phyloP scores from a whole-genome alignment of 2,329 filamentous ascomycete species.

The Fusarium ramigenum region DNA sequence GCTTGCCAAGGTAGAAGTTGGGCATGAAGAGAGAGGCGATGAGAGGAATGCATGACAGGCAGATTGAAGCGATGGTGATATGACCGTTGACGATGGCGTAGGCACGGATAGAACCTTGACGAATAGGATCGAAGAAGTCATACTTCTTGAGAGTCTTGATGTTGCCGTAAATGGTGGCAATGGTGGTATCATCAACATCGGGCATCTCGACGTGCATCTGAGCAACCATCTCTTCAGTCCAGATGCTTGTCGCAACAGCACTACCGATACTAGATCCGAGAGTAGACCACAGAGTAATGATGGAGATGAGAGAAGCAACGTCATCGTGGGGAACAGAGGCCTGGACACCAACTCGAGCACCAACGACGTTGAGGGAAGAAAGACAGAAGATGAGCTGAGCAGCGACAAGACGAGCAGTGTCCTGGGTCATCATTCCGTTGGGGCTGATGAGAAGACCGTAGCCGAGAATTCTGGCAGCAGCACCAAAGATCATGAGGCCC shows the following conservation, averaged over 20 bases:
- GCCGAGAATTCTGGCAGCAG: slow-evolving; percentile 47
- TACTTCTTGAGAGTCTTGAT: slow-evolving; percentile 48
- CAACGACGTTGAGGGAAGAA: slow-evolving; percentile 51
- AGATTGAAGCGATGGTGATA: slow-evolving; percentile 47
- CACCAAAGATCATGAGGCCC: slow-evolving; percentile 51
- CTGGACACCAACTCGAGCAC: slow-evolving; percentile 52
- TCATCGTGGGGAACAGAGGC: slow-evolving; percentile 56
- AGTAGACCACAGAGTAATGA: slow-evolving; percentile 52
- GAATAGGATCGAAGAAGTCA: slow-evolving; percentile 46
- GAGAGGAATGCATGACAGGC: slow-evolving; percentile 45
- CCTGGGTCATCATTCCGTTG: slow-evolving; percentile 45
- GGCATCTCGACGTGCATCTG: slow-evolving; percentile 47
- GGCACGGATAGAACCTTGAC: slow-evolving; percentile 50
- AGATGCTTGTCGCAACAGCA: slow-evolving; percentile 50
- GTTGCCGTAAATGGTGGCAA: slow-evolving; percentile 47
- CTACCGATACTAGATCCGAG: slow-evolving; percentile 52
- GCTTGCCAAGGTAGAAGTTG: slow-evolving; percentile 50
- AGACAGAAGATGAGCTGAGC: slow-evolving; percentile 51
- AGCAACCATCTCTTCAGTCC: slow-evolving; percentile 51
- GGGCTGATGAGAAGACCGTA: slow-evolving; percentile 48
- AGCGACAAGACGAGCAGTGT: slow-evolving; percentile 47
- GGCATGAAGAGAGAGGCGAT: slow-evolving; percentile 53
- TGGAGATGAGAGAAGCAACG: slow-evolving; percentile 50
- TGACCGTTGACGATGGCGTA: slow-evolving; percentile 48
- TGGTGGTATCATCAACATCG: slow-evolving; percentile 32